Evolutionary conservation across 805 yeast species (phyloP).

Genomic region (Cyberlindnera maclurae): DNA sequence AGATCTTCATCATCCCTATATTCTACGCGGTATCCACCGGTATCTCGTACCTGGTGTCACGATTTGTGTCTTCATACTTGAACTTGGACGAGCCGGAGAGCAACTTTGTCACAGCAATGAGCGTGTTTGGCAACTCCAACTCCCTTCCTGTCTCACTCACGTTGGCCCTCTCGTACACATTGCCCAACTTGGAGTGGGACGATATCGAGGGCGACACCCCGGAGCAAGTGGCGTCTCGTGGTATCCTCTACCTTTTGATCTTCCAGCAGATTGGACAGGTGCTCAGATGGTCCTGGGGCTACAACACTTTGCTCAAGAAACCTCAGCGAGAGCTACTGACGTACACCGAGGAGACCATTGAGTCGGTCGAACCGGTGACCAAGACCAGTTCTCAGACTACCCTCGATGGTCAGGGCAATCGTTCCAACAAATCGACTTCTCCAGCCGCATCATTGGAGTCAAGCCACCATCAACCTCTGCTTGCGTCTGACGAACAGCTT

Average conservation of each 20-base stretch:
- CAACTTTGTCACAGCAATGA: conserved; percentile 94
- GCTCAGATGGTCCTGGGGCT: conserved; percentile 85
- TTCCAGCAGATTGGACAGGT: conserved; percentile 82
- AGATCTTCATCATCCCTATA: conserved; percentile 77
- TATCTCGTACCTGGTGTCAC: conserved; percentile 62
- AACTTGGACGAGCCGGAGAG: conserved; percentile 65
- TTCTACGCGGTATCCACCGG: conserved; percentile 78
- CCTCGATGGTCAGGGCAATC: not conserved
- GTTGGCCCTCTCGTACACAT: conserved; percentile 66
- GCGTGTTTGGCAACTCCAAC: conserved; percentile 93
- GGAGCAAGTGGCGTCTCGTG: conserved; percentile 71
- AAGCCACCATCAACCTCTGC: not conserved
- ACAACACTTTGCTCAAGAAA: conserved; percentile 56
- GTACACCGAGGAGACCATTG: conserved; percentile 18
- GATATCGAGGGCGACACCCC: conserved; percentile 58
- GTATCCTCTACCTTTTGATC: conserved; percentile 63
- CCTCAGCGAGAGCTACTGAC: conserved; percentile 25
- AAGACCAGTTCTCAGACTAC: no score
- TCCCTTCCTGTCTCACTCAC: conserved; percentile 90
- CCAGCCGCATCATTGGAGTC: not conserved
- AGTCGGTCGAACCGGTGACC: conserved; percentile 1
- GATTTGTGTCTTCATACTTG: conserved; percentile 43
- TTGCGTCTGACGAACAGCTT: not conserved
- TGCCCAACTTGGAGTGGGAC: conserved; percentile 74
- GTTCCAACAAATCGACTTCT: not conserved